Conservation (phyloP, 345 rosid genomes). For the Anacardium occidentale region DNA sequence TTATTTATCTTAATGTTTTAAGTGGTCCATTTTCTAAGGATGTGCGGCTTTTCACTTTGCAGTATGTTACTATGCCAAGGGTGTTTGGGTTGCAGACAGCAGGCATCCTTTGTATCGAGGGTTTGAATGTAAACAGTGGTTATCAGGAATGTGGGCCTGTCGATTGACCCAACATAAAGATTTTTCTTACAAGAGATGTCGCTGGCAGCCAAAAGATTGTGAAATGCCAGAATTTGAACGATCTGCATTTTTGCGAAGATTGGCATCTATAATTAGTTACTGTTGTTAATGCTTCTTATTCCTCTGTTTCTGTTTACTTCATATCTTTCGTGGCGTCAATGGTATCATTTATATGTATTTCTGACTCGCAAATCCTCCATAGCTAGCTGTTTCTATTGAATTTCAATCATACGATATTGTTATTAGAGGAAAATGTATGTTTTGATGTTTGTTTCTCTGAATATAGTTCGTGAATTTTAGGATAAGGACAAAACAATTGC, state of each 20-base stretch:
- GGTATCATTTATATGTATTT: background rate
- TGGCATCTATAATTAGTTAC: background rate
- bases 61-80: slow-evolving; percentile 71
- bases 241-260: slow-evolving; percentile 65
- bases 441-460: background rate
- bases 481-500: slow-evolving; percentile 77
- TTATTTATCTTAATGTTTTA: slow-evolving; percentile 1
- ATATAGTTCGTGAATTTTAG: slow-evolving; percentile 31
- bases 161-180: slow-evolving; percentile 56
- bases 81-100: slow-evolving; percentile 57
- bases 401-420: background rate
- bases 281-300: background rate
- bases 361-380: background rate
- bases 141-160: slow-evolving; percentile 77
- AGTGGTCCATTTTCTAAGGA: background rate
- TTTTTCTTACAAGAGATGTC: slow-evolving; percentile 66
- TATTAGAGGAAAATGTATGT: background rate
- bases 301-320: background rate
- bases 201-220: slow-evolving; percentile 82
- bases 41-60: slow-evolving; percentile 23
- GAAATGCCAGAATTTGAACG: slow-evolving; percentile 60
- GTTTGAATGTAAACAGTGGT: slow-evolving; percentile 61
- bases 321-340: background rate
- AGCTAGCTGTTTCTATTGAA: background rate
- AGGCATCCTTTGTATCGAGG: slow-evolving; percentile 66